Evolutionary conservation across 345 rosid species (phyloP).

Genomic region (Mallotus nudiflorus): DNA sequence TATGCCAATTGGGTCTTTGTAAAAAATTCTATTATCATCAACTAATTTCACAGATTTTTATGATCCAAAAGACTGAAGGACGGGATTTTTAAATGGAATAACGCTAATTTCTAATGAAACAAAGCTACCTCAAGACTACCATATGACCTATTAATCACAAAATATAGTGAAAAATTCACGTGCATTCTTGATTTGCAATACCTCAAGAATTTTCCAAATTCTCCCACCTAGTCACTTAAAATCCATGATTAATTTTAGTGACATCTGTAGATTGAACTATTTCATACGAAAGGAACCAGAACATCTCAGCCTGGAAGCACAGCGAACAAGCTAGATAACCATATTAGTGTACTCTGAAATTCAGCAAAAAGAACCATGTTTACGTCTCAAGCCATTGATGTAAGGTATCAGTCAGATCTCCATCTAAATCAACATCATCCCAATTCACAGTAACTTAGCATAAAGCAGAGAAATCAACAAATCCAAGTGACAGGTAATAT

Average conservation of each 20-base stretch:
- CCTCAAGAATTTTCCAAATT: not conserved
- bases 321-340: not conserved
- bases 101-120: not conserved
- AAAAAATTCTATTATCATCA: too few relatives aligned
- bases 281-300: not conserved
- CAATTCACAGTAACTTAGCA: not conserved
- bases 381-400: not conserved
- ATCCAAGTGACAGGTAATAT: not conserved
- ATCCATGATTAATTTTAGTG: not conserved
- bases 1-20: not conserved
- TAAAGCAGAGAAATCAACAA: not conserved
- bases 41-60: not conserved
- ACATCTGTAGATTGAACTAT: not conserved
- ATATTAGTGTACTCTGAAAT: not conserved
- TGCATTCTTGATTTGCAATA: not conserved
- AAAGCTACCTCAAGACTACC: not conserved
- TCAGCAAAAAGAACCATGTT: too few relatives aligned
- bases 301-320: conserved; percentile 1
- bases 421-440: not conserved
- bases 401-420: not conserved
- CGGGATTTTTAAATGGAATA: too few relatives aligned
- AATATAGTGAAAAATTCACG: not conserved
- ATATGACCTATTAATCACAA: not conserved
- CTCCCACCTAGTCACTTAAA: not conserved
- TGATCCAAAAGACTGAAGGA: not conserved